Base-by-base conservation (phyloP, 2,329 filamentous ascomycete species). In the Metarhizium anisopliae region DNA sequence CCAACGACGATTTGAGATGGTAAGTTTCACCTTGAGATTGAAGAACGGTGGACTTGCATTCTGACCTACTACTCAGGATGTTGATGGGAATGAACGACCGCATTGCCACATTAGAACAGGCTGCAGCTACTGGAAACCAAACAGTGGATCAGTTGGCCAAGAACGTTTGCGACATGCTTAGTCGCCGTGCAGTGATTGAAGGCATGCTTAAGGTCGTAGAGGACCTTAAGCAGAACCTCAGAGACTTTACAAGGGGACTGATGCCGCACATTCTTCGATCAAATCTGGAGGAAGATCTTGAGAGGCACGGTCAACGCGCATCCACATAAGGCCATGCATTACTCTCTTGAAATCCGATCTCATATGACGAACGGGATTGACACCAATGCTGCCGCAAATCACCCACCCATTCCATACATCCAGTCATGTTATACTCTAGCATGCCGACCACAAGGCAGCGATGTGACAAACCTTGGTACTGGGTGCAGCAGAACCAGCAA, bases 241-340 rank as follows among this genome's bases (percentile, higher is more conserved):
- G 55, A 25, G 55, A 49, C 14, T 53, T 58, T 36, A 8, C 54
- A n/a, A 38, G 50, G n/a, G 45, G 52, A 29, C 47, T 58, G n/a
- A 29, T 58, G 14, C 47, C 42, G 16, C 43, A 53, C 29, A 18
- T 47, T 30, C 43, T 58, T 16, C 43, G 50, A n/a, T 42, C 32
- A n/a, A 36, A 49, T n/a, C 42, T 43, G 18, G 18, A 16, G 20
- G 35, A 20, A 20, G 13, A 47, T 36, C n/a, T 18, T 47, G 35
- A 52, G 36, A 25, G 40, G 32, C 32, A 35, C 32, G 32, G 32
- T 35, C 32, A 35, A 35, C 8, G 32, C 32, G 32, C 32, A 35
- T 35, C 32, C 32, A 35, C 32, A 35, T 35, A 35, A 35, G 6
- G 32, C 32, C 32, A 35, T 35, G 32, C 32, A 35, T 35, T 35